A percentile compares a stretch with the other conserved stretches of the same genome.
phyloP scores from a whole-genome alignment of 768 basidiomycete species.

The Lentinula detonsa region DNA sequence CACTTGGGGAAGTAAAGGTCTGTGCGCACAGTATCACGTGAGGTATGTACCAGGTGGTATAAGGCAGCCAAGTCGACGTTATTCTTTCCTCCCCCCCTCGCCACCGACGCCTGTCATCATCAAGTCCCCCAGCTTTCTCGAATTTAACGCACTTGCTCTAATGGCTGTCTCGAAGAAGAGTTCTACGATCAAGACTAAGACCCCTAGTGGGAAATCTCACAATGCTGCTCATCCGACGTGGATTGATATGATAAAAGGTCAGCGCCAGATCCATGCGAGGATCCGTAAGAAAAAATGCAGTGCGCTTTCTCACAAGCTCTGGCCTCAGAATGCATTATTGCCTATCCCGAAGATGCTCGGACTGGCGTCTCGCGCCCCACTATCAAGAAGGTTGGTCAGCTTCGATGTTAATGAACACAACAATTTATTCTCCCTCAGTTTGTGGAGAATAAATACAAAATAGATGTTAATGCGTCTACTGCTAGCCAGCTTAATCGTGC shows the following conservation, averaged over 20 bases:
- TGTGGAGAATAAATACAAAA: slow-evolving; percentile 77
- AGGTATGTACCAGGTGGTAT: not conserved
- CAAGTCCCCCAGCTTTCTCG: not conserved
- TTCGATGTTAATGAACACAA: slow-evolving; percentile 9
- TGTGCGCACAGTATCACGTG: slow-evolving; percentile 4
- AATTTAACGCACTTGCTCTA: not conserved
- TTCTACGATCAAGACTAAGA: slow-evolving; percentile 21
- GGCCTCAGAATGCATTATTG: slow-evolving; percentile 58
- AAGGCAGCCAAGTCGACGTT: not conserved
- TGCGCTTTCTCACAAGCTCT: slow-evolving; percentile 22
- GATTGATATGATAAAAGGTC: slow-evolving; percentile 78
- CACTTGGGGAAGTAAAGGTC: not conserved
- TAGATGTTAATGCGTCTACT: slow-evolving; percentile 69
- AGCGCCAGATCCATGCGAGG: slow-evolving; percentile 9
- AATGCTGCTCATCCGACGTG: slow-evolving; percentile 54
- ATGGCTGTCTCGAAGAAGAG: slow-evolving; percentile 19
- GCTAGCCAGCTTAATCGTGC: slow-evolving; percentile 76
- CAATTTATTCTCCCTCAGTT: slow-evolving; percentile 39
- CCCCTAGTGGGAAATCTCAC: slow-evolving; percentile 28
- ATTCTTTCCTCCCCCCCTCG: slow-evolving; percentile 4
- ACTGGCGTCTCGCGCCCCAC: slow-evolving; percentile 72
- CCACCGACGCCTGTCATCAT: not conserved
- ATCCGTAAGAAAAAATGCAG: slow-evolving; percentile 18
- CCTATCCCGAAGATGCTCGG: slow-evolving; percentile 65
- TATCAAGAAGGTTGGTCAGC: slow-evolving; percentile 65